Evolutionary conservation across 2,329 filamentous ascomycete species (phyloP).

Genomic region (Cladosporium sp.): DNA sequence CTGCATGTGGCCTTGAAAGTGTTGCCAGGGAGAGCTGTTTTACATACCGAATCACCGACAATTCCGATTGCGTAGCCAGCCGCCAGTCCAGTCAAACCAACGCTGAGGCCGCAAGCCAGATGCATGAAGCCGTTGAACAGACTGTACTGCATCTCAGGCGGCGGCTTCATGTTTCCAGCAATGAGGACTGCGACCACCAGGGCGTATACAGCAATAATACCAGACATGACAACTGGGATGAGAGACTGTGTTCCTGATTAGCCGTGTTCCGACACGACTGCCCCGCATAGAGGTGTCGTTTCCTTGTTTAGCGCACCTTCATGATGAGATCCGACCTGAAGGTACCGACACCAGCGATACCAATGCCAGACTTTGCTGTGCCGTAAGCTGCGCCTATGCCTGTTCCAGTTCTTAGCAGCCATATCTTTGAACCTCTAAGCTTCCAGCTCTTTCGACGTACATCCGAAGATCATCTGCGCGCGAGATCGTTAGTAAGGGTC

Average conservation of each 20-base stretch:
- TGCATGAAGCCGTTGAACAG: constrained; percentile 94
- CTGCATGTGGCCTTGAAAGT: no score
- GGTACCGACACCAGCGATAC: constrained; percentile 79
- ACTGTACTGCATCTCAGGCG: constrained; percentile 65
- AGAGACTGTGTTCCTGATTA: constrained; percentile 56
- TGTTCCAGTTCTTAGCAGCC: constrained; percentile 34
- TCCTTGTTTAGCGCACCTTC: constrained; percentile 59
- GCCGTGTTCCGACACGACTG: constrained; percentile 1
- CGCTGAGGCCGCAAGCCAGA: constrained; percentile 81
- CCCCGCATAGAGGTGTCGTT: constrained; percentile 12
- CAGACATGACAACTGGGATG: constrained; percentile 94
- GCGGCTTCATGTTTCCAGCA: constrained; percentile 78
- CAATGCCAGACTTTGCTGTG: constrained; percentile 83
- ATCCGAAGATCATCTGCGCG: constrained; percentile 70
- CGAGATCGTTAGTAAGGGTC: constrained; percentile 5
- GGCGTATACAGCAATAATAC: constrained; percentile 97
- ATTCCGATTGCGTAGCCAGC: constrained; percentile 96
- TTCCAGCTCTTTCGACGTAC: constrained; percentile 48
- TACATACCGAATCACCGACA: constrained; percentile 77
- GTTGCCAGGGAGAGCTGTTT: background rate
- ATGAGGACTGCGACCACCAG: constrained; percentile 97
- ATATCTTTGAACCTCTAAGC: constrained; percentile 20
- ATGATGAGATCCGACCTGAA: constrained; percentile 85
- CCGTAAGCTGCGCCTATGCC: constrained; percentile 76
- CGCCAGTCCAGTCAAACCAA: constrained; percentile 86